Evolutionary conservation across 345 rosid genomes (phyloP), one percentile per base, ranked within the genome.

Genomic region (Pelargonium nanum): DNA sequence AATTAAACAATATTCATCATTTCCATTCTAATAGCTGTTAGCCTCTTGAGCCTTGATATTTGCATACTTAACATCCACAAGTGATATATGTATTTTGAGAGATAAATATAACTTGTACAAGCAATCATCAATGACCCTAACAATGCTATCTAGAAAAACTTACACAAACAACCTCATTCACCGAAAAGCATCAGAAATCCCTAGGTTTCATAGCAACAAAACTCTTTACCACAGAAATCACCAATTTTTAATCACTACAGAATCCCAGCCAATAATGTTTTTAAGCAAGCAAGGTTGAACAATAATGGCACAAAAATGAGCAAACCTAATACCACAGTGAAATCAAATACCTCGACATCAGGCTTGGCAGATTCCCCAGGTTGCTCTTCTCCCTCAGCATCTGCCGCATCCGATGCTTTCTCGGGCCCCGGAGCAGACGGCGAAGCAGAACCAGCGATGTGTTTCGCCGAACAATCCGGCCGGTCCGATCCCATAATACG

Each of bases 311-410:
- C n/a, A n/a, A 1, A 58, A 19, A 2, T 7, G n/a, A n/a, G 3
- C 21, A 5, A 58, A 58, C 15, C 15, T 19, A 19, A 60, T n/a
- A 26, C 32, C 28, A 63, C 7, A 55, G 6, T 2, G 4, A 22
- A 67, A 48, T 24, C 44, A 6, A 23, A 57, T 60, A 84, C 85
- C 83, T 69, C 78, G 9, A 24, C 62, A 53, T 57, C 69, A 10
- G 62, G 61, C 26, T 67, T 78, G 0, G 57, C 59, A 5, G 56
- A 64, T 56, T 70, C 78, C 44, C 63, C 60, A 25, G 23, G 62
- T 60, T 78, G 67, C 68, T 30, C 75, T 28, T 55, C 70, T 28
- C 44, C 75, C 59, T 66, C 74, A 23, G 45, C 61, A 16, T 56
- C 70, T 53, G 51, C 67, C 19, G 28, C 32, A 60, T 25, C 40